Conservation (phyloP, 2,329 filamentous ascomycete species). For the Pyricularia pennisetigena region DNA sequence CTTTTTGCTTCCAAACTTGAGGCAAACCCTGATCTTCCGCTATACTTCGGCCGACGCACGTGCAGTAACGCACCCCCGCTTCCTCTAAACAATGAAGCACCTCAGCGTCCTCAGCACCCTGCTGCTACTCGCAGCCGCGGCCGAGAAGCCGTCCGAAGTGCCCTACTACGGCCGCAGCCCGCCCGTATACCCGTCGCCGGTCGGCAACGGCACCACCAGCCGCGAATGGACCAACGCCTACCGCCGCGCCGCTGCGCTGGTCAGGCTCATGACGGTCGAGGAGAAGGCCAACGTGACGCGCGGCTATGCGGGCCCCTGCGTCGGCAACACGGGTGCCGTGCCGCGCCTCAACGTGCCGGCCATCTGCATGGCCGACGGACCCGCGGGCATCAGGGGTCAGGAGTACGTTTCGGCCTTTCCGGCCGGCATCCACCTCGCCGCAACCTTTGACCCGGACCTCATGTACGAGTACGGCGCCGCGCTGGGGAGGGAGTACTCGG, state of each 20-base stretch:
- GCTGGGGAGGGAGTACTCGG: slow-evolving; percentile 58
- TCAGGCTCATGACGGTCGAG: slow-evolving; percentile 26
- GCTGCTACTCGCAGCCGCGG: not conserved
- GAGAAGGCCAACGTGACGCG: slow-evolving; percentile 30
- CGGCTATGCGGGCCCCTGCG: slow-evolving; percentile 21
- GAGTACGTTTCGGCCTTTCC: slow-evolving; percentile 41
- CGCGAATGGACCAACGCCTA: slow-evolving; percentile 24
- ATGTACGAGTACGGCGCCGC: slow-evolving; percentile 56
- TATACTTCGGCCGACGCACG: not conserved
- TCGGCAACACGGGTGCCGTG: slow-evolving; percentile 20
- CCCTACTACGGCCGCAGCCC: slow-evolving; percentile 24
- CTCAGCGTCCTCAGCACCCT: not conserved
- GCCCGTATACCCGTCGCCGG: slow-evolving; percentile 21
- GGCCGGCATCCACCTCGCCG: slow-evolving; percentile 58
- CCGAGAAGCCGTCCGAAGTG: slow-evolving; percentile 14
- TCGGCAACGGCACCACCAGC: slow-evolving; percentile 17
- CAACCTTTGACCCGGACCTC: slow-evolving; percentile 59
- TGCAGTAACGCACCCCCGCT: not conserved
- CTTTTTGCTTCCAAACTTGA: not conserved
- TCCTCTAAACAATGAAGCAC: not conserved
- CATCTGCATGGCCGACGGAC: slow-evolving; percentile 35
- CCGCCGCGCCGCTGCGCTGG: slow-evolving; percentile 20
- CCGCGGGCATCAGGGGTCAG: slow-evolving; percentile 20
- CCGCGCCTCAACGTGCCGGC: slow-evolving; percentile 29
- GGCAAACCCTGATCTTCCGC: no score